Conservation (phyloP, 768 basidiomycete genomes). For the Termitomyces sp. region DNA sequence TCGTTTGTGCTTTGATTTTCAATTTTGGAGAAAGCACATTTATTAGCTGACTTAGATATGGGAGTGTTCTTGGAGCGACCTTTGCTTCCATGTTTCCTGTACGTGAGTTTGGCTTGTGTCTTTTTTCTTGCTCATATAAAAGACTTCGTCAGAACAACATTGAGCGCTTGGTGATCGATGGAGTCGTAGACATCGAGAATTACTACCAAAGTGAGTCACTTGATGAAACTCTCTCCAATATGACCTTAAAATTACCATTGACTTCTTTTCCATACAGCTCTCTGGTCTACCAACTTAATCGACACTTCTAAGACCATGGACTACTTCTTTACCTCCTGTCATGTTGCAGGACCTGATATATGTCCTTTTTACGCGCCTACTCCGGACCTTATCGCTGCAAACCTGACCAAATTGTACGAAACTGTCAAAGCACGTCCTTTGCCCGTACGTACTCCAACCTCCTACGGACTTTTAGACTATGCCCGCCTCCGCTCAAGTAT, state of each 20-base stretch:
- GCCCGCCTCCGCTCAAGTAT: conserved; percentile 20
- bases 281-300: conserved; percentile 28
- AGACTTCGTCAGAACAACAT: conserved; percentile 25
- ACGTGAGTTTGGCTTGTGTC: not conserved
- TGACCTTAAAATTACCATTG: not conserved
- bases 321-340: conserved; percentile 30
- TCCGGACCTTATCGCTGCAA: conserved; percentile 25
- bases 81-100: conserved; percentile 24
- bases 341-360: conserved; percentile 25
- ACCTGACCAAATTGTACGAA: conserved; percentile 28
- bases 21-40: not conserved
- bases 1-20: conserved; percentile 15
- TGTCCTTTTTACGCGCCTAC: conserved; percentile 35
- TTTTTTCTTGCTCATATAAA: not conserved
- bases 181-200: conserved; percentile 33
- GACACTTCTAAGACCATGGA: conserved; percentile 31
- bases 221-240: not conserved
- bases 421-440: conserved; percentile 25
- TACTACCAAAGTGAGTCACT: conserved; percentile 29
- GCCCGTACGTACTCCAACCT: conserved; percentile 21
- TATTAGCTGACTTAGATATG: conserved; percentile 13
- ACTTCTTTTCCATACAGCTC: conserved; percentile 15
- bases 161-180: conserved; percentile 32
- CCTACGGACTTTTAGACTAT: conserved; percentile 34
- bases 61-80: conserved; percentile 21